Percentiles rank a stretch among this genome's conserved stretches.
Conservation (phyloP, 1,284 basidiomycete species). For the Leccinum subrobustum region DNA sequence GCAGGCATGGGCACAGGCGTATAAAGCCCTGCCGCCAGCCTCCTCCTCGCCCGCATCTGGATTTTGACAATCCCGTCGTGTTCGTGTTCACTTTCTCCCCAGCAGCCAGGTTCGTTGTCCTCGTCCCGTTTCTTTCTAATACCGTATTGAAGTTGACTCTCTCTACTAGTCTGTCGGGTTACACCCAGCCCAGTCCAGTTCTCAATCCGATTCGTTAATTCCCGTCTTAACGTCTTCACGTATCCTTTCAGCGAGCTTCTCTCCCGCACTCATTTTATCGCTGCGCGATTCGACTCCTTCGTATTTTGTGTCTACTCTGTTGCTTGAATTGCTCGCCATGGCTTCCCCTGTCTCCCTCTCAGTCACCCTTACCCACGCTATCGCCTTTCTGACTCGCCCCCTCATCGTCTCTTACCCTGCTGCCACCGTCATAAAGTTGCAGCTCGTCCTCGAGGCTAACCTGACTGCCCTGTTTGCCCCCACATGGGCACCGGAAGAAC, state of each 20-base stretch:
- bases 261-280: conserved; percentile 45
- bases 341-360: conserved; percentile 54
- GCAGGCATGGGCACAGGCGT: conserved; percentile 13
- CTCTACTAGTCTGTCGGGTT: conserved; percentile 27
- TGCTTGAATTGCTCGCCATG: conserved; percentile 32
- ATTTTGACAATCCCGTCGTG: conserved; percentile 37
- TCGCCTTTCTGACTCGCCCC: conserved; percentile 67
- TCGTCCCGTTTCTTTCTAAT: neutral
- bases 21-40: conserved; percentile 23
- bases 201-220: conserved; percentile 22
- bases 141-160: neutral
- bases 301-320: conserved; percentile 20
- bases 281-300: conserved; percentile 57
- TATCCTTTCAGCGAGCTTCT: conserved; percentile 26
- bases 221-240: conserved; percentile 27
- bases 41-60: conserved; percentile 19
- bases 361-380: conserved; percentile 66
- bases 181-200: conserved; percentile 22
- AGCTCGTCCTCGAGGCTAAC: conserved; percentile 67
- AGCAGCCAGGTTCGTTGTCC: conserved; percentile 31
- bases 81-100: conserved; percentile 9
- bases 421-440: conserved; percentile 61
- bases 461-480: conserved; percentile 63
- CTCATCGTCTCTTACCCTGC: conserved; percentile 55
- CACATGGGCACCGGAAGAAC: conserved; percentile 62